Base-by-base conservation (phyloP, 306 rosid genomes). In the Vigna nakashimae region DNA sequence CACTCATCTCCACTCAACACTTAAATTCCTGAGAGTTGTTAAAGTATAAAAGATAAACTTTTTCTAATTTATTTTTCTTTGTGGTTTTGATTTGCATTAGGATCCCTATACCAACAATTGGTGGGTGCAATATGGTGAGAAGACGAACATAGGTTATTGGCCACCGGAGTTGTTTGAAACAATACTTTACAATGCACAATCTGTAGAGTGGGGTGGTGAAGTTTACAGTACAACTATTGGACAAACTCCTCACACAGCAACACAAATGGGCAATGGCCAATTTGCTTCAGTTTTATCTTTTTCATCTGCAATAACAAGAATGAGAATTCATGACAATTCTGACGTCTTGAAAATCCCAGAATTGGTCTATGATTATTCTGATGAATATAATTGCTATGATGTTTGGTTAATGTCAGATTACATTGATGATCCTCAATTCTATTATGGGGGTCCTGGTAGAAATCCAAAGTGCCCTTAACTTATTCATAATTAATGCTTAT, bases 121-220 rank as follows among this genome's bases (percentile, higher is more conserved):
- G 94, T 91, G 94, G 94, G 82, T 89, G 78, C 92, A 86, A 64
- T 91, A 86, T 57, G 90, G 86, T 36, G 89, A 85, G 72, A 74
- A 75, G 38, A 80, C 67, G 13, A 80, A 76, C 62, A 79, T 90
- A 51, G 91, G 94, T 5, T 92, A 92, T 71, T 92, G 94, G 94
- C 97, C 93, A 7, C 17, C 71, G 0, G 90, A 87, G 70, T 53
- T 92, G 59, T 88, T 92, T 49, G 0, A 14, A 1, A 52, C 57
- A 2, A 48, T 90, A 45, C 16, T 62, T 7, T 63, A 66, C 16
- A 69, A 83, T 9, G 97, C 94, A 7, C 82, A 77, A 20, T 74
- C 88, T 4, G 94, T 88, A 60, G 89, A 90, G 13, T 90, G 97
- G 97, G 91, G 91, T 58, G 95, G 97, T 43, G 94, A 92, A 84